Percentiles rank a stretch among this genome's conserved stretches.
Conservation (phyloP, 179 eudicot species). For the Patellifolia procumbens region DNA sequence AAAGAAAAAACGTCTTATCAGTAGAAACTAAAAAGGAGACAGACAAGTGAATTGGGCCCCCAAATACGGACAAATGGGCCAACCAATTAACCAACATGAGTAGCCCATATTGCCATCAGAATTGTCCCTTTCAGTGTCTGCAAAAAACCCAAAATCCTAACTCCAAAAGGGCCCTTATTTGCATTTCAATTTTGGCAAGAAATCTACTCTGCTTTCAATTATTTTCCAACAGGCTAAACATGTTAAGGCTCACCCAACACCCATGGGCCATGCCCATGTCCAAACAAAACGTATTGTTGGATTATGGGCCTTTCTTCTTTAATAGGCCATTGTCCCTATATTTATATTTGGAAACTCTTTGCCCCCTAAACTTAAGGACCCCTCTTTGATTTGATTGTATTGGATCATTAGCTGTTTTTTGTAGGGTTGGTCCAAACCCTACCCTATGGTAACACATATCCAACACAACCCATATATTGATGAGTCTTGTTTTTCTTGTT, state of each 20-base stretch:
- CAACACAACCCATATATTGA: conserved; percentile 11
- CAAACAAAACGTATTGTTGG: conserved; percentile 1
- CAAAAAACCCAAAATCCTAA: conserved; percentile 2
- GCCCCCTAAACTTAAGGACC: conserved; percentile 14
- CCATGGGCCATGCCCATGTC: background rate
- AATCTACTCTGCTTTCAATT: conserved; percentile 13
- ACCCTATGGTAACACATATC: conserved; percentile 8
- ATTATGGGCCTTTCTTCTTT: conserved; percentile 14
- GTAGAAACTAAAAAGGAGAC: background rate
- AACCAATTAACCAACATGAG: conserved; percentile 22
- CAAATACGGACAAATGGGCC: conserved; percentile 18
- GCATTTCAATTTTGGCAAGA: conserved; percentile 16
- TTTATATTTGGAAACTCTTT: conserved; percentile 10
- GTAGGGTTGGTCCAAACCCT: conserved; percentile 13
- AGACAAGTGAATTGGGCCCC: conserved; percentile 25
- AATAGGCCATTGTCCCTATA: background rate
- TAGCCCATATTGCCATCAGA: conserved; percentile 24
- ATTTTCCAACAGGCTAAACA: conserved; percentile 7
- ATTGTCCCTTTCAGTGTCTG: conserved; percentile 30
- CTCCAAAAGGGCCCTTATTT: conserved; percentile 16
- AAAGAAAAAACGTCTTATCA: background rate
- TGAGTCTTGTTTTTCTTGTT: background rate
- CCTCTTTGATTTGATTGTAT: conserved; percentile 14
- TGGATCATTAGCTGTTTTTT: conserved; percentile 18
- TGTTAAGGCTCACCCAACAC: conserved; percentile 4